Evolutionary conservation across 2,329 filamentous ascomycete species (phyloP).

Genomic region (Ophiocordyceps sinensis): DNA sequence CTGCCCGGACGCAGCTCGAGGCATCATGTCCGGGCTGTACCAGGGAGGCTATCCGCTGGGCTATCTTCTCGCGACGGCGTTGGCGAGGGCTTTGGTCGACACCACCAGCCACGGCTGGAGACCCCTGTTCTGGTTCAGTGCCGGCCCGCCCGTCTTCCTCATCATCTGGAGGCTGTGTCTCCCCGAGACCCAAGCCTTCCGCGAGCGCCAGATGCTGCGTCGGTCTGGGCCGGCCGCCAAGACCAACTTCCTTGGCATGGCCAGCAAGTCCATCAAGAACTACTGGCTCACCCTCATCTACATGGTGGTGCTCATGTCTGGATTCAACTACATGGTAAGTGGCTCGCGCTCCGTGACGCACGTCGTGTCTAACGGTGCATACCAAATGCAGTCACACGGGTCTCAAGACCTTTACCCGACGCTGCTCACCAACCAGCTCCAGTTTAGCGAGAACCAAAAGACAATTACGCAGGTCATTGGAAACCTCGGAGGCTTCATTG

Average conservation of each 20-base stretch:
- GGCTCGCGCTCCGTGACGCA: background rate
- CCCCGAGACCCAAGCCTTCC: conserved; percentile 64
- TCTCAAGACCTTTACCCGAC: conserved; percentile 50
- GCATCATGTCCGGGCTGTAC: conserved; percentile 60
- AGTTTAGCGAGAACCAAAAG: conserved; percentile 36
- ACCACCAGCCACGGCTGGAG: conserved; percentile 73
- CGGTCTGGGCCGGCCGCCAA: conserved; percentile 27
- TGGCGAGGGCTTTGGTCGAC: conserved; percentile 52
- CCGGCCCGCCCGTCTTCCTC: conserved; percentile 64
- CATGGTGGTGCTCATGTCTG: conserved; percentile 74
- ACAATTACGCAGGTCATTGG: conserved; percentile 60
- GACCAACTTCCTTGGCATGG: conserved; percentile 54
- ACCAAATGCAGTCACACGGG: conserved; percentile 39
- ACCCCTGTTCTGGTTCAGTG: conserved; percentile 81
- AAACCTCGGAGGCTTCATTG: conserved; percentile 54
- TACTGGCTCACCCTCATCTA: conserved; percentile 75
- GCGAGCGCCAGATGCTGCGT: conserved; percentile 49
- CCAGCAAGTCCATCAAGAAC: conserved; percentile 59
- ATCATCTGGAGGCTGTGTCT: conserved; percentile 66
- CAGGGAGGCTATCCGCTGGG: conserved; percentile 59
- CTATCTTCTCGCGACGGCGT: conserved; percentile 46
- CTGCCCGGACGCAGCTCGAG: conserved; percentile 50
- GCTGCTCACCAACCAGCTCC: conserved; percentile 42
- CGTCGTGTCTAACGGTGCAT: background rate
- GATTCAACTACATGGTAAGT: conserved; percentile 73